Conservation (phyloP, 2,329 filamentous ascomycete genomes). For the Neonectria punicea region DNA sequence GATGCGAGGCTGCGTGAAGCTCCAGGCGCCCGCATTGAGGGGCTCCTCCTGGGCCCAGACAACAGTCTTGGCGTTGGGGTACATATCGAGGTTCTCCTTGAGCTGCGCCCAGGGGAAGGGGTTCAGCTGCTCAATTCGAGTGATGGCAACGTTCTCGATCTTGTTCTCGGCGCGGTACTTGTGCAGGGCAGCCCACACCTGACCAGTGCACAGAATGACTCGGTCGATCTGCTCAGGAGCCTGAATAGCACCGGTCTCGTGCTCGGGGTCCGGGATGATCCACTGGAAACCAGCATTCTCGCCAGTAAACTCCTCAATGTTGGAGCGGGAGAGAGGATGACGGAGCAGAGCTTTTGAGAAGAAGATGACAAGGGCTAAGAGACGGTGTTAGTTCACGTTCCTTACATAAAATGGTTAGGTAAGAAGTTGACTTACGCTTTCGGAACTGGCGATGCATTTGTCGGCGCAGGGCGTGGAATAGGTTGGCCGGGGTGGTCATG, state of each 20-base stretch:
- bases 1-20: slow-evolving; percentile 95
- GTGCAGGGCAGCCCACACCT: slow-evolving; percentile 89
- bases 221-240: slow-evolving; percentile 89
- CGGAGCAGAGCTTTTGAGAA: slow-evolving; percentile 98
- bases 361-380: slow-evolving; percentile 88
- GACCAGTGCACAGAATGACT: slow-evolving; percentile 92
- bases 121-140: slow-evolving; percentile 96
- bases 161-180: slow-evolving; percentile 91
- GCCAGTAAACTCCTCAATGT: slow-evolving; percentile 89
- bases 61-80: slow-evolving; percentile 97
- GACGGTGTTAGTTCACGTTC: slow-evolving; percentile 34
- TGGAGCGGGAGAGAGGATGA: slow-evolving; percentile 90
- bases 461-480: slow-evolving; percentile 95
- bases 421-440: slow-evolving; percentile 78
- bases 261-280: slow-evolving; percentile 92
- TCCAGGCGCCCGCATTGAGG: slow-evolving; percentile 96
- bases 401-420: not conserved
- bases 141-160: slow-evolving; percentile 91
- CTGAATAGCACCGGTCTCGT: slow-evolving; percentile 79
- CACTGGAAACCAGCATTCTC: slow-evolving; percentile 90
- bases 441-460: slow-evolving; percentile 99
- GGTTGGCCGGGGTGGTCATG: slow-evolving; percentile 94
- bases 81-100: slow-evolving; percentile 94
- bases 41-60: slow-evolving; percentile 99
- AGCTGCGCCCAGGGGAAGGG: slow-evolving; percentile 99